Base-by-base conservation (phyloP, 2,329 filamentous ascomycete species). In the Cryphonectria carpinicola region DNA sequence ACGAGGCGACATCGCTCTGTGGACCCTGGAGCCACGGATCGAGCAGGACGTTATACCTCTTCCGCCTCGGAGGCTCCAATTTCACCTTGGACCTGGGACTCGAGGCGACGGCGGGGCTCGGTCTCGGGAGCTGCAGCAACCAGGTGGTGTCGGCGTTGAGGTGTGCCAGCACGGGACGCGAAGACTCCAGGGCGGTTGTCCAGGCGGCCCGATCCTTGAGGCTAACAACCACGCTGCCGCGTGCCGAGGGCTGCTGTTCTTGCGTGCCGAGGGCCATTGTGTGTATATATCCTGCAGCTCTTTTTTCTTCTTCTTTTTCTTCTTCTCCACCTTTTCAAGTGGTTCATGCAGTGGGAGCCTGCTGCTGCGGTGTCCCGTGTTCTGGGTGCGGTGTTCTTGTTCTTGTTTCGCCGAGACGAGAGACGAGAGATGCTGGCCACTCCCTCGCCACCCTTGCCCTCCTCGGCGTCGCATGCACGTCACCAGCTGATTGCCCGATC, bases 81-180 rank as follows among this genome's bases (percentile, higher is more conserved):
- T 54, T 71, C 7, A 49, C n/a, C 41, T 25, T 56, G 22, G 43
- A 22, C 14, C n/a, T 32, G n/a, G 68, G 2, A 25, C 63, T 35
- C 17, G 62, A 46, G 6, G 13, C 19, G 11, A 19, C 6, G 43
- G 80, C 4, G 41, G 80, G 78, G 0, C 80, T 75, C 6, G 88
- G 88, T 61, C 86, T 84, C 0, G 89, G 89, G 11, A 92, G 81
- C 72, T 90, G 88, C n/a, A 92, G 80, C 2, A 92, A 82, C 89
- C 90, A 92, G 32, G 86, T 88, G 5, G 88, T 90, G 79, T 92
- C 89, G 74, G 86, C 89, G 77, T 91, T 92, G 43, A 92, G 82
- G 78, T 92, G 89, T 67, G 88, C 86, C 11, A 92, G 83, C 56
- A 91, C 72, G 19, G 82, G 80, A 17, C 79, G 77, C 43, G 70